Conservation (phyloP, 345 rosid genomes). For the Rhodamnia argentea region DNA sequence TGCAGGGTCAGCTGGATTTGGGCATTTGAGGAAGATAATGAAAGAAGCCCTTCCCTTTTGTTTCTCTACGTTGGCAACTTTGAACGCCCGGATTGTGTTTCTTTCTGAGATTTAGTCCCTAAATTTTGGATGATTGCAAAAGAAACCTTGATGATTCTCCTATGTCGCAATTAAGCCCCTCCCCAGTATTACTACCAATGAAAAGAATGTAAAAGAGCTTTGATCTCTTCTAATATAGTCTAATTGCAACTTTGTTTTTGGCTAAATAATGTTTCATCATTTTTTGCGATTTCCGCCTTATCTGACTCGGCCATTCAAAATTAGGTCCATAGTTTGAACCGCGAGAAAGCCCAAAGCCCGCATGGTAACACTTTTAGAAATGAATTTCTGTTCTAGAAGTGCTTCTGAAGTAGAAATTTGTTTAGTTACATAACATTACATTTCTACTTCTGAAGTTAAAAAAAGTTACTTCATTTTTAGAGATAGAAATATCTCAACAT, state of each 20-base stretch:
- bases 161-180: neutral
- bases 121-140: neutral
- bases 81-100: neutral
- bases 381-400: too few species aligned
- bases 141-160: neutral
- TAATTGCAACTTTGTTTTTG: neutral
- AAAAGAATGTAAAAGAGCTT: neutral
- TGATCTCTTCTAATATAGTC: neutral
- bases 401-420: too few species aligned
- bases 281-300: neutral
- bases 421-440: too few species aligned
- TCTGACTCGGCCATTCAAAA: neutral
- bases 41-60: neutral
- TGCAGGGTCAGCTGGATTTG: slow-evolving; percentile 44
- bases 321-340: neutral
- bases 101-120: neutral
- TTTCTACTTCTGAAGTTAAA: too few species aligned
- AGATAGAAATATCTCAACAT: too few species aligned
- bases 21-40: neutral
- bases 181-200: neutral
- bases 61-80: neutral
- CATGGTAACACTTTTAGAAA: too few species aligned
- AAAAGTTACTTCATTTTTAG: too few species aligned
- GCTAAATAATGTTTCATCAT: neutral
- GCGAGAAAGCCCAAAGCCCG: neutral